A percentile compares a stretch with the other conserved stretches of the same genome.
Conservation (phyloP, 2,329 filamentous ascomycete species). For the Penicillium sp. region DNA sequence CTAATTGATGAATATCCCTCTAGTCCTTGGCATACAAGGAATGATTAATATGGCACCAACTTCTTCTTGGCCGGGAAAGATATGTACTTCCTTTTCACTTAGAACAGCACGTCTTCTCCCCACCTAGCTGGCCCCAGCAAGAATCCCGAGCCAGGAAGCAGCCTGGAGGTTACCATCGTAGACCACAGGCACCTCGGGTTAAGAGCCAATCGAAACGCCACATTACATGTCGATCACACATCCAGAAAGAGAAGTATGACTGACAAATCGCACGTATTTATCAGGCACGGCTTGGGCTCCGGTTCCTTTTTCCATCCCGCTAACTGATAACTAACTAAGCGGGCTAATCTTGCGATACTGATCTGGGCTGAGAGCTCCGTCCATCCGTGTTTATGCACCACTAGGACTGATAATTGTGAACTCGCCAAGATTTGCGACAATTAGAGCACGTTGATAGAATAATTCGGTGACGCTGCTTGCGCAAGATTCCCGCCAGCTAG, state of each 20-base stretch:
- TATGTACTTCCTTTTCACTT: neutral
- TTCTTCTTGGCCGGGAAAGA: neutral
- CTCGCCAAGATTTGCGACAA: neutral
- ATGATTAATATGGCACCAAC: neutral
- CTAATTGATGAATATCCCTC: neutral
- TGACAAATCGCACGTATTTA: too few relatives aligned
- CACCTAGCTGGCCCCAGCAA: neutral
- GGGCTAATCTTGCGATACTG: neutral
- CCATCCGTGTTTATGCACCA: neutral
- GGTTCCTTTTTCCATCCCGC: neutral
- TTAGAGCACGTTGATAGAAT: neutral
- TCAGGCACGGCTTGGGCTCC: neutral
- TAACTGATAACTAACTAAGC: neutral
- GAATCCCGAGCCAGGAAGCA: neutral
- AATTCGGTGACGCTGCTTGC: neutral
- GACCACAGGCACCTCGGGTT: neutral
- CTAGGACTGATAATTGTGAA: neutral
- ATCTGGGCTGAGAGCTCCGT: neutral
- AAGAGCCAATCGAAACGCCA: constrained; percentile 1
- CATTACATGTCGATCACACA: constrained; percentile 1
- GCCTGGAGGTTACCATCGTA: neutral
- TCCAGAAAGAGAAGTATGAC: neutral
- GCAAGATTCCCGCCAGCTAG: neutral
- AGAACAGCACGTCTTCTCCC: neutral
- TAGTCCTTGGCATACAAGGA: neutral